Base-by-base conservation (phyloP, 1,284 basidiomycete genomes). In the Boletus sp. region DNA sequence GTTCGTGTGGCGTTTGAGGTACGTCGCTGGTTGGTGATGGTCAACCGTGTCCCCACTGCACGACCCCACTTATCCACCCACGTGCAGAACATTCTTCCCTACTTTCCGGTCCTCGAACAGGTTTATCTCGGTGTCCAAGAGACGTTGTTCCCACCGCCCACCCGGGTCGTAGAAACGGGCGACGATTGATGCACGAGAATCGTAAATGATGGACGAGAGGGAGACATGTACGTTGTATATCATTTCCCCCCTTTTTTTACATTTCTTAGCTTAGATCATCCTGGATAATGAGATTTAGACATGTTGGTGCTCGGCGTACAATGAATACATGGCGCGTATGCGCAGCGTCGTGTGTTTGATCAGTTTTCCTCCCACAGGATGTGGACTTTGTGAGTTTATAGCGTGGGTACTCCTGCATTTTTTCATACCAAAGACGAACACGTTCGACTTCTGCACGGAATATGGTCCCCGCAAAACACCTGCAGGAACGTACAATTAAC, bases 71-170 rank as follows among this genome's bases (percentile, higher is more conserved):
- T 34, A 30, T 5, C 36, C 35, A 34, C 37, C 9, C 56, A 88
- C 33, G 32, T 36, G 14, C 55, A 88, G 87, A 78, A 82, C 59
- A 65, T 81, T 20, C 64, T 84, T 10, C 86, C 87, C 2, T 74
- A 74, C 46, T 80, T 86, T 62, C 70, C 76, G 0, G 69, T 88
- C 10, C 71, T 90, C 16, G 59, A 74, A 8, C 66, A 76, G 46
- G 74, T 86, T 13, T 85, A 85, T 58, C 72, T 69, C 16, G 76
- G 73, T 22, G 70, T 84, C 22, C 80, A 82, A 52, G 69, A 72
- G 13, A 47, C 63, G 13, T 53, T 76, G 32, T 59, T 59, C 17
- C 36, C 48, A 16, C 41, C 17, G 1, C 43, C 17, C 4, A 34
- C 41, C 12, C 33, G 29, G 9, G 12, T 34, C 10, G 22, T 37